Base-by-base conservation (phyloP, 352 stramenopile genomes). In the Pythium brachiatum region DNA sequence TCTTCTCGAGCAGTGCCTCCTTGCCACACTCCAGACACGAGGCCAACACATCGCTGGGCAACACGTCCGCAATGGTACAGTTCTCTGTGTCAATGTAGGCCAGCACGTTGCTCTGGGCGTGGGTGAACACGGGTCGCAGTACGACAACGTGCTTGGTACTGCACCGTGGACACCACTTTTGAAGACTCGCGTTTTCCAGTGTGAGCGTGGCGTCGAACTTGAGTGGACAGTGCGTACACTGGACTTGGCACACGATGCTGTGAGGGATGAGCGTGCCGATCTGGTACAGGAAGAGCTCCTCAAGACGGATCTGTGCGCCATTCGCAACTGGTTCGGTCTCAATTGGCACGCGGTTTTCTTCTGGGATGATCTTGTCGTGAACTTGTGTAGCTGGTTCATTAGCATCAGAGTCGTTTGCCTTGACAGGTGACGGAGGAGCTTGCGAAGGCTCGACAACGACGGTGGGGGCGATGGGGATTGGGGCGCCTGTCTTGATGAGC, bases 91-190 rank as follows among this genome's bases (percentile, higher is more conserved):
- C 76, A 9, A 93, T 62, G 53, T 90, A 91, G 31, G 81, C 76
- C 21, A 90, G 46, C 29, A 90, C 54, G 23, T 80, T 69, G 68
- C 82, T 92, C 43, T 78, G 68, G 1, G 69, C 74, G 66, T 95
- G 86, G 2, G 85, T 78, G 55, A 95, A 88, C 38, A 90, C 72
- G 5, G 86, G 79, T 6, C 73, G 75, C 56, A 95, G 72, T 8
- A 69, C n/a, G 36, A 92, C 72, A 11, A 84, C 69, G 41, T 95
- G 86, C 43, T 89, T 77, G 23, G 78, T 67, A 54, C 83, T 93
- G 69, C 86, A 95, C 16, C 86, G 72, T 13, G 83, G 83, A 66
- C 86, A 95, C 86, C 86, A 95, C 54, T 91, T 89, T 23, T 85
- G 83, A 5, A 92, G 56, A 21, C 60, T 52, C 0, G 74, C 38